Evolutionary conservation across 495 filamentous ascomycete genomes (phyloP).

Genomic region (Trichoderma virens): DNA sequence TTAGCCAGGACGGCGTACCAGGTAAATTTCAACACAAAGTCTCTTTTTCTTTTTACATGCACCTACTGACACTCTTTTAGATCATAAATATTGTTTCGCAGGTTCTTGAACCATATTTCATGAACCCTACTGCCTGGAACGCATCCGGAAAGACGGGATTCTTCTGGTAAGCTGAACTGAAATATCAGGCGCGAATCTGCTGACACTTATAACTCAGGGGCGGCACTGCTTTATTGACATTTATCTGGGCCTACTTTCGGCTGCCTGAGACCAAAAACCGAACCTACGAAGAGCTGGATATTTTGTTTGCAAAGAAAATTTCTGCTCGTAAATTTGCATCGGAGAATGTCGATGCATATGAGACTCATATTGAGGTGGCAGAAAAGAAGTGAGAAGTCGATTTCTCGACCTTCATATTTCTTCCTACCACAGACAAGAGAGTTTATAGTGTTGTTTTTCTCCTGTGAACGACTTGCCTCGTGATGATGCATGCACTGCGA

Average conservation of each 20-base stretch:
- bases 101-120: conserved; percentile 28
- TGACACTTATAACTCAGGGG: conserved; percentile 41
- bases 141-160: conserved; percentile 40
- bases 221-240: conserved; percentile 35
- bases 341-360: conserved; percentile 21
- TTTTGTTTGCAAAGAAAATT: conserved; percentile 42
- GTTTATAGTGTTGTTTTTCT: too few species aligned
- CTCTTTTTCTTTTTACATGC: conserved; percentile 37
- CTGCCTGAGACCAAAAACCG: conserved; percentile 37
- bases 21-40: conserved; percentile 24
- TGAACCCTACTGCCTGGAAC: conserved; percentile 41
- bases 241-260: conserved; percentile 25
- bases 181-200: conserved; percentile 25
- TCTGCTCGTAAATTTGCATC: conserved; percentile 33
- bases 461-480: too few species aligned
- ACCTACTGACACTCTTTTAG: conserved; percentile 15
- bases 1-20: conserved; percentile 30
- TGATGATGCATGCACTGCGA: too few species aligned
- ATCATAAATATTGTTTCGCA: conserved; percentile 22
- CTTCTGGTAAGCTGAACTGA: conserved; percentile 45
- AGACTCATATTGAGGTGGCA: conserved; percentile 11
- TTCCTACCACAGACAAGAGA: too few species aligned
- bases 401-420: too few species aligned
- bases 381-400: not conserved
- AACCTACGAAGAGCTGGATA: conserved; percentile 46